A percentile compares a stretch with the other conserved stretches of the same genome.
Conservation (phyloP, 148 eudicot species). For the Mesembryanthemum crystallinum region DNA sequence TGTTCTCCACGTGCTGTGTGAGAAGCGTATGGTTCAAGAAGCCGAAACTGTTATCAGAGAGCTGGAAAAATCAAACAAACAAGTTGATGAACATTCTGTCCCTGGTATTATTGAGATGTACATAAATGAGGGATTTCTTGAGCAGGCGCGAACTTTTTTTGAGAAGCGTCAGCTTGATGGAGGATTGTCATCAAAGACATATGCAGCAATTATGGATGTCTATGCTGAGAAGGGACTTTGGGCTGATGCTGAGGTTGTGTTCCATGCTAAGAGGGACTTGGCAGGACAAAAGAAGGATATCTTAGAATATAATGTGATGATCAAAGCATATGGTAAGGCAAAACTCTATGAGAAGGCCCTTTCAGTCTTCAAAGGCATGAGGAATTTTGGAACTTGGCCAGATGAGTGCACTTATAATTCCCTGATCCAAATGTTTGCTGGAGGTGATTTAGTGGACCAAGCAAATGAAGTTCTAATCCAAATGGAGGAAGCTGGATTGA, state of each 20-base stretch:
- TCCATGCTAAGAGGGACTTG: slow-evolving; percentile 42
- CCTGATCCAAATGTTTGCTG: slow-evolving; percentile 78
- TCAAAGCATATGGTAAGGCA: slow-evolving; percentile 84
- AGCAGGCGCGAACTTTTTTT: slow-evolving; percentile 42
- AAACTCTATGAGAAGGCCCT: slow-evolving; percentile 70
- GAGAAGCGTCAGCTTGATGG: slow-evolving; percentile 40
- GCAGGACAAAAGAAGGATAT: slow-evolving; percentile 57
- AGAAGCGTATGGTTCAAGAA: slow-evolving; percentile 56
- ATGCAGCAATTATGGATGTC: slow-evolving; percentile 70
- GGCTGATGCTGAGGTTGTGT: slow-evolving; percentile 81
- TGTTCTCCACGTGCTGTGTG: slow-evolving; percentile 58
- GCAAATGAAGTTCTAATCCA: slow-evolving; percentile 59
- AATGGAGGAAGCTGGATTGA: slow-evolving; percentile 66
- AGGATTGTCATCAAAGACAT: slow-evolving; percentile 51
- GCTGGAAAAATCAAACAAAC: slow-evolving; percentile 41
- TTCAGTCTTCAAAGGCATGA: slow-evolving; percentile 71
- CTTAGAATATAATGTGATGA: slow-evolving; percentile 74
- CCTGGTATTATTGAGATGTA: slow-evolving; percentile 74
- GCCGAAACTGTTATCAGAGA: slow-evolving; percentile 62
- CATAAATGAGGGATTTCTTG: slow-evolving; percentile 52
- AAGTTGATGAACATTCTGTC: slow-evolving; percentile 61
- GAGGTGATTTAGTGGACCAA: slow-evolving; percentile 61
- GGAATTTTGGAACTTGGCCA: slow-evolving; percentile 79
- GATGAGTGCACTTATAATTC: slow-evolving; percentile 82
- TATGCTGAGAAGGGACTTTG: slow-evolving; percentile 80